Evolutionary conservation across 768 basidiomycete species (phyloP), one percentile per base, ranked within the genome.

Genomic region (Suillus cothurnatus): DNA sequence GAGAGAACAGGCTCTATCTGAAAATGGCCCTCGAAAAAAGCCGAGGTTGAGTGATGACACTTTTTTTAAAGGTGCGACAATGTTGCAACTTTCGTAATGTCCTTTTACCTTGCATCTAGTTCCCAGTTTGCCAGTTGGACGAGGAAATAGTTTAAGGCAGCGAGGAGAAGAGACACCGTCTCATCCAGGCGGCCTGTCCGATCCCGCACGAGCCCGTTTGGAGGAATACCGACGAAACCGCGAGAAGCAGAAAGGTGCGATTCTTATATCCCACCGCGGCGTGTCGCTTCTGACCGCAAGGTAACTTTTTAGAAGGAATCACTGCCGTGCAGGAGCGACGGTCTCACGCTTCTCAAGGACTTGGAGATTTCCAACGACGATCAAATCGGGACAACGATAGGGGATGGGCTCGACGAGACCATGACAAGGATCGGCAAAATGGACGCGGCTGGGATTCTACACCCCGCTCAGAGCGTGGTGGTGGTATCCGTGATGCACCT

Each of bases 321-420:
- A 77, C 81, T 2, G 89, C 88, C 4, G 76, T 79, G 12, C 84
- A 86, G 31, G 88, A 87, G 65, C 82, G 78, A 50, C 79, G 85
- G 56, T 74, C 74, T 17, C 86, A 90, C 66, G 88, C 75, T 9
- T 89, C 89, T 3, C 88, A 85, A 67, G 95, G 95, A n/a, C 81
- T 97, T 1, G 93, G 92, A 14, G 95, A 97, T 67, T 99, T 96
- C 74, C 90, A 97, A 67, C 86, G 91, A n/a, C 86, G 97, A n/a
- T 85, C 88, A 19, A 98, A 99, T 76, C 86, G 92, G 58, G 87
- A 92, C 63, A 74, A 83, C 49, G 80, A 86, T 69, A 72, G 85
- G 70, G 81, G 85, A 61, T 82, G 82, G 82, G 82, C 80, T 58
- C 76, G 76, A 72, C 79, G 85, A 31, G 78, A 81, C 56, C 65